Evolutionary conservation across 176 grass and related monocot species (phyloP), one percentile per base, ranked within the genome.

Genomic region (Oryza officinalis): DNA sequence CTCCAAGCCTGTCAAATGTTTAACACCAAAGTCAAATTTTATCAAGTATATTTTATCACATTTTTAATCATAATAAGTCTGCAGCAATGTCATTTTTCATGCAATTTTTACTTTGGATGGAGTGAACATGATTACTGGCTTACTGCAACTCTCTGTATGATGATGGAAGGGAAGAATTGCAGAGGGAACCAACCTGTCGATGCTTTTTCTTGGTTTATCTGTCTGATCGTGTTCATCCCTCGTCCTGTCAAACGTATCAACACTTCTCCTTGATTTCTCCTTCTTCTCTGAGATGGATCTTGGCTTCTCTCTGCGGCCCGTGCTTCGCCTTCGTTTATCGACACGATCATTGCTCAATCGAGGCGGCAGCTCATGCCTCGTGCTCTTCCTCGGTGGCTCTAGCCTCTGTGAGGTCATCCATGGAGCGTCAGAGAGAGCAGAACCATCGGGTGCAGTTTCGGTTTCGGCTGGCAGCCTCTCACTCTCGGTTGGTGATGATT

Each of bases 191-290:
- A 67, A 98, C 96, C 89, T 86, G 44, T 98, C 96, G 46, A 93
- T 83, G 79, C 96, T 98, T 84, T 95, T 98, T 87, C 93, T 98
- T 81, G 96, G 96, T 80, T 94, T 94, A 20, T 93, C 91, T 37
- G 63, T 20, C 31, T 88, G 90, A 57, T 94, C 87, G 8, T 65
- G 27, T 15, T 87, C 86, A 80, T 88, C 76, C 40, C 65, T 85
- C 33, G 27, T 71, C 70, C 73, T 82, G 38, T 90, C 91, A 80
- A 86, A 75, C 2, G 40, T 74, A 41, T 95, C 93, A 11, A 89
- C 74, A 63, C 91, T 95, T 73, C 87, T 95, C 85, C 96, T 94
- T 37, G 89, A 95, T 77, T 50, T 90, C 17, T 91, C 86, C 81
- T 67, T 92, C 69, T 50, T 88, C 7, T 95, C 85, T 37, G 77